A percentile compares a stretch with the other conserved stretches of the same genome.
These are phyloP conservation scores for Chrysopogon serrulatus DNA, from an alignment of 176 grass and related monocot genomes.

Conservation along the genomic window DNA sequence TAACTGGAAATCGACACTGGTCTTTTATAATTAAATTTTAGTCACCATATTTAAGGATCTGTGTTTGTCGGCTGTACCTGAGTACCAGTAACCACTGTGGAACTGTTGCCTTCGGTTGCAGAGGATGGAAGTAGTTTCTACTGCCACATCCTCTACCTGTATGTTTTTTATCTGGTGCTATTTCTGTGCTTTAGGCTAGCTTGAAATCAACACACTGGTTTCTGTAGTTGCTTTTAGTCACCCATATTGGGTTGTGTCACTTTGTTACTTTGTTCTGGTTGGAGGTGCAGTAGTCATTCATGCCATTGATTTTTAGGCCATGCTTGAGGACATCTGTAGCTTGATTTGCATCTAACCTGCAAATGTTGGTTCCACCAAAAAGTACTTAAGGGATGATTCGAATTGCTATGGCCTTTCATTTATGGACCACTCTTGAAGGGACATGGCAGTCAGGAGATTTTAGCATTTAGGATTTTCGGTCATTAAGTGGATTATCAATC, in stretches of 20 bases:
- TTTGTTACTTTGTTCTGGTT: neutral
- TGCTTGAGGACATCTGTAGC: neutral
- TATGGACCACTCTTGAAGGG: neutral
- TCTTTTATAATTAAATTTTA: neutral
- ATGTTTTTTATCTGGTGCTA: neutral
- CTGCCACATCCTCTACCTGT: neutral
- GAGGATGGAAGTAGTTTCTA: neutral
- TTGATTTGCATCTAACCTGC: neutral
- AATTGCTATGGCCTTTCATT: neutral
- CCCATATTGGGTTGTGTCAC: neutral
- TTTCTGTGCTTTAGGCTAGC: neutral
- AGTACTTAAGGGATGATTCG: neutral
- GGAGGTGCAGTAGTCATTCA: neutral
- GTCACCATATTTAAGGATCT: neutral
- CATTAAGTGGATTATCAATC: neutral
- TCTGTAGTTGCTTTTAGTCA: neutral
- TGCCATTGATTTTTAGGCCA: neutral
- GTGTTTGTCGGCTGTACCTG: neutral
- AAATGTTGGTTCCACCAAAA: neutral
- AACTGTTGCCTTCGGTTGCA: neutral
- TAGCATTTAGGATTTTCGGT: neutral
- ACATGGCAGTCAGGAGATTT: neutral
- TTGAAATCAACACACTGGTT: neutral
- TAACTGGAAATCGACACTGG: neutral
- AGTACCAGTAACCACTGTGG: neutral